phyloP scores from a whole-genome alignment of 2,329 filamentous ascomycete genomes.

The Leptosphaerulina australis region DNA sequence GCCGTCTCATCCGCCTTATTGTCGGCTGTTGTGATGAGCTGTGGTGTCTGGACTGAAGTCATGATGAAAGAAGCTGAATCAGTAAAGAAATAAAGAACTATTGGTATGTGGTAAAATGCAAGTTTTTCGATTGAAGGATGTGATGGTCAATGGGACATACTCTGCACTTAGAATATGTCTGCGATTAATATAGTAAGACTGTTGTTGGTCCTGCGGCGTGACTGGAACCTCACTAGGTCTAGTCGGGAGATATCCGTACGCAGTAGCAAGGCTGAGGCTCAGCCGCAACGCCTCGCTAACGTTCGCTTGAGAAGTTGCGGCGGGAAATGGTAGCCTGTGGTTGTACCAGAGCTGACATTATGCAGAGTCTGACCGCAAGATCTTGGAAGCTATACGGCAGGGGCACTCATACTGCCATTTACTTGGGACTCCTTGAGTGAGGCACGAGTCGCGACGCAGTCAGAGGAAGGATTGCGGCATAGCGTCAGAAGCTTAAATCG shows the following conservation, averaged over 20 bases:
- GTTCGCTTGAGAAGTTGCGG: background rate
- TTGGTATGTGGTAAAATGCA: background rate
- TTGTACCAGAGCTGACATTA: constrained; percentile 2
- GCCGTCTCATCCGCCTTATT: background rate
- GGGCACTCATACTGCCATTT: background rate
- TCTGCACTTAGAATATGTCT: background rate
- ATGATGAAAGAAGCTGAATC: background rate
- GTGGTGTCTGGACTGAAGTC: constrained; percentile 4
- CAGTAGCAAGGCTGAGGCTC: constrained; percentile 8
- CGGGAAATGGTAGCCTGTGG: constrained; percentile 1
- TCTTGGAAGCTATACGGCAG: background rate
- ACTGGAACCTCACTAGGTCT: background rate
- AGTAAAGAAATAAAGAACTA: background rate
- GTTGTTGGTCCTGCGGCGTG: constrained; percentile 7
- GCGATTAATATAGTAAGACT: constrained; percentile 1
- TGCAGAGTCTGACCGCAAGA: constrained; percentile 1
- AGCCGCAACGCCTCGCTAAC: constrained; percentile 17
- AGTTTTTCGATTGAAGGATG: background rate
- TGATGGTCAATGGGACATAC: background rate
- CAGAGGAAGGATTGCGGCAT: constrained; percentile 11
- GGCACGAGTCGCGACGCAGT: constrained; percentile 1
- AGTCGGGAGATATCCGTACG: background rate
- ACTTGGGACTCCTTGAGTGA: background rate
- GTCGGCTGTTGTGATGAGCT: background rate
- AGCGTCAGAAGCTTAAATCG: constrained; percentile 5